These are phyloP conservation scores for Bipolaris oryzae DNA, from an alignment of 2,329 filamentous ascomycete genomes.

Conservation along the genomic window DNA sequence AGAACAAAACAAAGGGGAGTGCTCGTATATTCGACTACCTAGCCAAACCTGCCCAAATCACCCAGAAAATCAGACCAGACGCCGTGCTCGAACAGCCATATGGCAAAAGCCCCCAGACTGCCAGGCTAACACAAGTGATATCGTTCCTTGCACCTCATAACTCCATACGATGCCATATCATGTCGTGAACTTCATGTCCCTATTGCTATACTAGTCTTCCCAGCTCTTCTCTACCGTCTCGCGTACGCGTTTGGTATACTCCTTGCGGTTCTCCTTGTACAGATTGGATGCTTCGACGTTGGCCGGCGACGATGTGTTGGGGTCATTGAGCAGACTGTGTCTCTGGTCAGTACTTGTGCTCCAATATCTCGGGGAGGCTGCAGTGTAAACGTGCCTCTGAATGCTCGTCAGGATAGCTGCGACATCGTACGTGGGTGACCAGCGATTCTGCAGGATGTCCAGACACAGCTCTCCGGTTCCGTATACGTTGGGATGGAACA, in stretches of 20 bases:
- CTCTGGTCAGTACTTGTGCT: conserved; percentile 22
- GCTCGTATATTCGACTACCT: neutral
- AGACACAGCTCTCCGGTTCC: conserved; percentile 94
- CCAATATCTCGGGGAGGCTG: neutral
- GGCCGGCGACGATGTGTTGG: conserved; percentile 96
- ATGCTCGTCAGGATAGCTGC: conserved; percentile 97
- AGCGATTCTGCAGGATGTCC: conserved; percentile 96
- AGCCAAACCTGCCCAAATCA: conserved; percentile 17
- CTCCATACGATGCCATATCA: conserved; percentile 24
- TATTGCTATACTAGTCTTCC: conserved; percentile 70
- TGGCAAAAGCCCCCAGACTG: conserved; percentile 13
- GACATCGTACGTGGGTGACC: conserved; percentile 98
- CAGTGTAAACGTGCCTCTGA: conserved; percentile 72
- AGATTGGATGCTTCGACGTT: conserved; percentile 98
- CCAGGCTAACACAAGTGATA: conserved; percentile 17
- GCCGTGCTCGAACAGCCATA: conserved; percentile 32
- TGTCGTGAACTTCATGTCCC: conserved; percentile 17
- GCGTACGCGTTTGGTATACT: conserved; percentile 92
- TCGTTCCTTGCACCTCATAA: conserved; percentile 22
- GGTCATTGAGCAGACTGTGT: conserved; percentile 87
- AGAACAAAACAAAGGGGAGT: neutral
- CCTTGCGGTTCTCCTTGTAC: conserved; percentile 97
- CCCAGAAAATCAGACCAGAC: conserved; percentile 22
- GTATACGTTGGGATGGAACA: conserved; percentile 99
- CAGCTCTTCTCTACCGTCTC: conserved; percentile 99